These are phyloP conservation scores for Russula earlei DNA, from an alignment of 768 basidiomycete genomes.

Conservation along the genomic window DNA sequence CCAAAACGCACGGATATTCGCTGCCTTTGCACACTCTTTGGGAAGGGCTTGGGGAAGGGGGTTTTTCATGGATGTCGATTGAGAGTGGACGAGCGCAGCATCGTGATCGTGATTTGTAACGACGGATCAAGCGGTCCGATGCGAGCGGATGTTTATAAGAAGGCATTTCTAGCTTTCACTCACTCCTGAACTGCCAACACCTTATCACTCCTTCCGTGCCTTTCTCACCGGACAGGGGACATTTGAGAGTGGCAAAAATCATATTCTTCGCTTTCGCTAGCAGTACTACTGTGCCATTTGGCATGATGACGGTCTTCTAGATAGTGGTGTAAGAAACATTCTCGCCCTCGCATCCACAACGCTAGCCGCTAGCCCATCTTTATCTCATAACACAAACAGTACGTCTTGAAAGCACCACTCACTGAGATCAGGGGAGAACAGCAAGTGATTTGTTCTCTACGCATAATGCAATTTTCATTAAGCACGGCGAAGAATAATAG, in stretches of 20 bases:
- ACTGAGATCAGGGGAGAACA: too few relatives aligned
- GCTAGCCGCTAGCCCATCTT: background rate
- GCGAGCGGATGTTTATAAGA: background rate
- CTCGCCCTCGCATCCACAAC: background rate
- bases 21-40: constrained; percentile 82
- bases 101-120: background rate
- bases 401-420: background rate
- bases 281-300: constrained; percentile 26
- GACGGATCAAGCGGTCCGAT: background rate
- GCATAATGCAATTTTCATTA: background rate
- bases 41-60: constrained; percentile 52
- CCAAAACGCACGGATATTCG: constrained; percentile 62
- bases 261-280: constrained; percentile 31
- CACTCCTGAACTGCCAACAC: constrained; percentile 22
- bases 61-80: constrained; percentile 25
- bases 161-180: background rate
- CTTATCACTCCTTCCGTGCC: constrained; percentile 27
- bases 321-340: constrained; percentile 32
- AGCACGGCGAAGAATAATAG: background rate
- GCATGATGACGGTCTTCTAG: constrained; percentile 32
- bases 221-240: constrained; percentile 23
- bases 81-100: background rate
- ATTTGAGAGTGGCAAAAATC: constrained; percentile 25
- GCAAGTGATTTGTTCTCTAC: background rate
- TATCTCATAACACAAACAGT: background rate